Base-by-base conservation (phyloP, 768 basidiomycete genomes). In the Tulasnella sp. region DNA sequence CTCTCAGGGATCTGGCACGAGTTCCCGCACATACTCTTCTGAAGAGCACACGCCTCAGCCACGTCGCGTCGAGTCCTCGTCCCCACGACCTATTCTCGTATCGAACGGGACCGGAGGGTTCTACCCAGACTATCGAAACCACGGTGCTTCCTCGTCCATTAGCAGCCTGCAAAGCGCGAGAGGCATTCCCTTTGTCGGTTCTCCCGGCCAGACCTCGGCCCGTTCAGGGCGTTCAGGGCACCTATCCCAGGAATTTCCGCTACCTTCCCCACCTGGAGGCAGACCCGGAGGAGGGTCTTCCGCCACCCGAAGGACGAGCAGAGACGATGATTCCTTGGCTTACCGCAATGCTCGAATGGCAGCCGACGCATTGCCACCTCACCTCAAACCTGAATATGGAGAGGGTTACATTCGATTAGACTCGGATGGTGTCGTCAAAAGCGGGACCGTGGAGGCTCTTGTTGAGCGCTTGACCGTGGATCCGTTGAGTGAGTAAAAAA, bases 391-490 rank as follows among this genome's bases (percentile, higher is more conserved):
- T 7, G 85, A 86, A 74, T 88, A 90, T 82, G 82, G 80, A 10
- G 85, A 87, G 5, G 88, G 90, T 71, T 89, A 93, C 80, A 86
- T 96, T 48, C 87, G 89, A 35, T 82, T 91, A 48, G 90, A 91
- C 76, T 84, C 86, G 46, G 91, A 92, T 75, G 92, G 93, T 0
- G 84, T 86, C 46, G 88, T 95, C 74, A 88, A 88, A 77, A 88
- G 88, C 26, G 95, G 92, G 3, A 92, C 92, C 0, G 82, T 95
- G 32, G 85, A 86, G 7, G 94, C 92, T 6, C 85, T 96, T 42
- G 88, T 95, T 16, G 92, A 92, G 82, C 87, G 88, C 69, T 84
- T 96, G 61, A 90, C 91, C 1, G 86, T 87, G 20, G 90, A 91
- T 82, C 86, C 87, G 7, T 85, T 87, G 23, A 88, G 92, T 89